Evolutionary conservation across 179 eudicot genomes (phyloP).

Genomic region (Gypsophila paniculata): DNA sequence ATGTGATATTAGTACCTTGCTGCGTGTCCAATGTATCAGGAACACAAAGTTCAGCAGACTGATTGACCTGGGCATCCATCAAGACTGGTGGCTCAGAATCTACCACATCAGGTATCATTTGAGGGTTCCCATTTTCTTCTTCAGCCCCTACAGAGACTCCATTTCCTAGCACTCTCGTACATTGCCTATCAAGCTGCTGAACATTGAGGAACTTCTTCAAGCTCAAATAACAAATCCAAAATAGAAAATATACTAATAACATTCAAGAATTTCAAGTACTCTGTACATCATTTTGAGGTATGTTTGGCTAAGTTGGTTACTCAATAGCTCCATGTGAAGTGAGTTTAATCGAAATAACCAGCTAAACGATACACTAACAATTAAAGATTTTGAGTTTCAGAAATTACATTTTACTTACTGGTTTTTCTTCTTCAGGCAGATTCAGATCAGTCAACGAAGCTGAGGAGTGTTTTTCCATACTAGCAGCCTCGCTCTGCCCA

Average conservation of each 20-base stretch:
- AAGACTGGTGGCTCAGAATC: constrained; percentile 19
- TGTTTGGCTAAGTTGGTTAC: background rate
- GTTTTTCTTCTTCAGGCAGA: constrained; percentile 31
- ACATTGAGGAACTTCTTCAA: constrained; percentile 35
- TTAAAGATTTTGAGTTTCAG: too few relatives aligned
- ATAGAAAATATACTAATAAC: too few relatives aligned
- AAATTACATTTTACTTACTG: constrained; percentile 42
- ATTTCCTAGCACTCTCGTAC: constrained; percentile 27
- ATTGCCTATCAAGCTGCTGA: constrained; percentile 55
- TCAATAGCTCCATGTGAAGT: background rate
- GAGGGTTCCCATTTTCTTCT: constrained; percentile 33
- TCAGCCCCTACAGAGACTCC: constrained; percentile 24
- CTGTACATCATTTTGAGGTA: background rate
- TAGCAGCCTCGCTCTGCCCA: constrained; percentile 30
- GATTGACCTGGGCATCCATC: constrained; percentile 29
- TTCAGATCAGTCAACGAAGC: constrained; percentile 25
- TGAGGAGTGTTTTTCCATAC: constrained; percentile 21
- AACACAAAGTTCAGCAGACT: constrained; percentile 43
- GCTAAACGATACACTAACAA: background rate
- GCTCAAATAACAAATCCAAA: constrained; percentile 12
- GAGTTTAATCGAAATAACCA: background rate
- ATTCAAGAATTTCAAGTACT: background rate
- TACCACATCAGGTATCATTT: constrained; percentile 22
- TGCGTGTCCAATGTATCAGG: constrained; percentile 63
- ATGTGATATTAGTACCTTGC: constrained; percentile 38